These are phyloP conservation scores for Botrytis sinoallii DNA, from an alignment of 2,329 filamentous ascomycete species.

Conservation along the genomic window DNA sequence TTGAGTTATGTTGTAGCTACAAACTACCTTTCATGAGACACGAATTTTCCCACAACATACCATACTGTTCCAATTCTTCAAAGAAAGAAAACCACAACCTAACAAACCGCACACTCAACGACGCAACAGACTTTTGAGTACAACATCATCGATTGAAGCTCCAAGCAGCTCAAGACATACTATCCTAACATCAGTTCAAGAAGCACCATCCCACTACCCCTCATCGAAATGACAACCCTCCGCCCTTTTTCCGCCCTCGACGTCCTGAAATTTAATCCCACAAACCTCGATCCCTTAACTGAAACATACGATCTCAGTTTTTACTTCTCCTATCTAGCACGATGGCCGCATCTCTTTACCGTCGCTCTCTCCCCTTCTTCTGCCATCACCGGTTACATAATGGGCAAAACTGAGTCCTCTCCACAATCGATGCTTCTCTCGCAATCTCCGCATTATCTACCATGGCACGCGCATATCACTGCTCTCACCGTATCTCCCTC, in stretches of 20 bases:
- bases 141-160: neutral
- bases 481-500: conserved; percentile 88
- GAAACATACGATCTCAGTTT: conserved; percentile 96
- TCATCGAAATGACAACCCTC: conserved; percentile 68
- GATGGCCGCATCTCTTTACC: conserved; percentile 93
- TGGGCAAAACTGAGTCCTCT: conserved; percentile 93
- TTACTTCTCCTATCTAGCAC: conserved; percentile 92
- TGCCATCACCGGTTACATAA: conserved; percentile 95
- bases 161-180: neutral
- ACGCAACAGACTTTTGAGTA: neutral
- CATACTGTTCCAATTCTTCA: neutral
- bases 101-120: neutral
- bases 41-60: neutral
- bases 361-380: conserved; percentile 82
- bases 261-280: conserved; percentile 84
- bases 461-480: conserved; percentile 98
- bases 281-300: conserved; percentile 94
- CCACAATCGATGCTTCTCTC: conserved; percentile 68
- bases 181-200: neutral
- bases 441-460: conserved; percentile 85
- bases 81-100: fast-evolving
- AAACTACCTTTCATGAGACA: neutral
- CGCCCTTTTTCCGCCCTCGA: conserved; percentile 82
- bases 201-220: neutral
- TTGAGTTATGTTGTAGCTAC: neutral